A percentile compares a stretch with the other conserved stretches of the same genome.
Evolutionary conservation across 441 rosid species (phyloP).

Genomic region (Jatropha podagrica): DNA sequence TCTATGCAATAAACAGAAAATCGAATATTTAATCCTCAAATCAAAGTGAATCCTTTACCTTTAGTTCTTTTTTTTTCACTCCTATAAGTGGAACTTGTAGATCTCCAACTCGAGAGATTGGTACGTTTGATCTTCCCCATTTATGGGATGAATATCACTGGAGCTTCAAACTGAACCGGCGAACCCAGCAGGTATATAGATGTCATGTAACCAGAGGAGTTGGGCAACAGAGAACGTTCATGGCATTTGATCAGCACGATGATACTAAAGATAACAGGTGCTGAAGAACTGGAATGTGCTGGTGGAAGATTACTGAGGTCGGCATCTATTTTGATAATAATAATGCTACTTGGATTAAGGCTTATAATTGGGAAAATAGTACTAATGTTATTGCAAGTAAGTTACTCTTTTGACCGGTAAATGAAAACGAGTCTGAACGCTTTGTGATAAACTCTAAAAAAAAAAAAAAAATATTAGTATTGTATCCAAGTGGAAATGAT

Average conservation of each 20-base stretch:
- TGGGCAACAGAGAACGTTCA: neutral
- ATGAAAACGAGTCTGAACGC: too few relatives aligned
- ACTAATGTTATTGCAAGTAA: neutral
- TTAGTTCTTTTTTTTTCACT: too few relatives aligned
- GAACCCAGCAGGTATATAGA: neutral
- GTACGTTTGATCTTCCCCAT: neutral
- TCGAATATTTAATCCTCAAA: too few relatives aligned
- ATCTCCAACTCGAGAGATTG: neutral
- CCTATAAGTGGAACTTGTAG: neutral
- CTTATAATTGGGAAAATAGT: neutral
- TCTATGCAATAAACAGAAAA: too few relatives aligned
- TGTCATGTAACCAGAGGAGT: neutral
- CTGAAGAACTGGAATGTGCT: neutral
- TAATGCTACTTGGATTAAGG: neutral
- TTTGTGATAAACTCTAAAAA: neutral
- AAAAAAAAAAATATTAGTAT: neutral
- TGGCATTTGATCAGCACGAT: neutral
- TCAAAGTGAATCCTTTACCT: too few relatives aligned
- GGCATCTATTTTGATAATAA: constrained; percentile 9
- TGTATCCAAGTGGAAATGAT: too few relatives aligned
- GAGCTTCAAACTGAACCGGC: neutral
- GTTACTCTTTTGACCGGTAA: neutral
- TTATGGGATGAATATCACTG: neutral
- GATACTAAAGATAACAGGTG: neutral
- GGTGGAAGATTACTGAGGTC: constrained; percentile 5